phyloP scores from a whole-genome alignment of 148 eudicot genomes.

The Pharnaceum exiguum region DNA sequence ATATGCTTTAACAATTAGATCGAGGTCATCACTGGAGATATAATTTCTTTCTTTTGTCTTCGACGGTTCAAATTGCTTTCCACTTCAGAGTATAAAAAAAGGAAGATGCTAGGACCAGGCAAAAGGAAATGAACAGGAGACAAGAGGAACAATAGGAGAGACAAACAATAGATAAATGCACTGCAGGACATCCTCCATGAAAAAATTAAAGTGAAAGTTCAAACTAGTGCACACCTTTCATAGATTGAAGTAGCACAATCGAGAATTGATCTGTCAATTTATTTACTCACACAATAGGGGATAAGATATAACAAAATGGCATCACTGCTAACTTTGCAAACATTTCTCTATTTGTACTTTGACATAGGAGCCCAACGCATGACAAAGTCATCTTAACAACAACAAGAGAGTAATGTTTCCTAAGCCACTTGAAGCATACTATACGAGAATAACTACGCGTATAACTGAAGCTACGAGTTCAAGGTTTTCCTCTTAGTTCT shows the following conservation, averaged over 20 bases:
- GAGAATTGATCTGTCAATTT: neutral
- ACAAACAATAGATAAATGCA: slow-evolving; percentile 10
- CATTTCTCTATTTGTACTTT: neutral
- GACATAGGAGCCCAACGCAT: slow-evolving; percentile 13
- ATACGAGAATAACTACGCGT: too few species aligned
- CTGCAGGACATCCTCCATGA: neutral
- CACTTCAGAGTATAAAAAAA: slow-evolving; percentile 18
- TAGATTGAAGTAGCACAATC: neutral
- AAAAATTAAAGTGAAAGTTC: neutral
- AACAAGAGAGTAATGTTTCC: too few species aligned
- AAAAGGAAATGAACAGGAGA: slow-evolving; percentile 24
- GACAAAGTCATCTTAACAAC: neutral
- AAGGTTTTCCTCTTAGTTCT: neutral
- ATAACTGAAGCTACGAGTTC: too few species aligned
- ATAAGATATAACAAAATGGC: neutral
- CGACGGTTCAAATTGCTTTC: slow-evolving; percentile 26
- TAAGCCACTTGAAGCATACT: too few species aligned
- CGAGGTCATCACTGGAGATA: slow-evolving; percentile 31
- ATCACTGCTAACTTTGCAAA: neutral
- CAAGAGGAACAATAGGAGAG: slow-evolving; percentile 13
- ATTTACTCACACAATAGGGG: too few species aligned
- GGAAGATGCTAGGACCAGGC: slow-evolving; percentile 16
- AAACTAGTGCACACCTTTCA: slow-evolving; percentile 3
- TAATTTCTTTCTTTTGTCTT: slow-evolving; percentile 32
- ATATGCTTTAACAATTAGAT: slow-evolving; percentile 48